Evolutionary conservation across 169 alveolate genomes (phyloP), one percentile per base, ranked within the genome.

Genomic region (Eimeria acervulina): DNA sequence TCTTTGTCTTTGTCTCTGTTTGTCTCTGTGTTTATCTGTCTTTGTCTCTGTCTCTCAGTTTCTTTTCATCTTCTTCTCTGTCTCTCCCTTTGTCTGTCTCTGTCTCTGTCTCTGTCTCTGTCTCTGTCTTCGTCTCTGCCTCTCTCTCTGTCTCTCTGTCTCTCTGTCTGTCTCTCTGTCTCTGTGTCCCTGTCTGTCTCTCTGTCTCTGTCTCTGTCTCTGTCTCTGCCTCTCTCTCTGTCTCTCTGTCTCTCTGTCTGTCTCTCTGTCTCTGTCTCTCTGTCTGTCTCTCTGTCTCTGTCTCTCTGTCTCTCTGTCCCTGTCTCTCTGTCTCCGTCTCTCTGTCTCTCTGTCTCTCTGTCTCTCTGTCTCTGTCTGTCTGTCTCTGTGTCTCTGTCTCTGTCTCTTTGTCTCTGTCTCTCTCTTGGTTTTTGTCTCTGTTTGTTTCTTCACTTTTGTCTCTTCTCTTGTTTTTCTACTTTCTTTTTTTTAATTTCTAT

Each of bases 111-210:
- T 63, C 40, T 63, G 40, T 63, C 76, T 21, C 76, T 63, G 28
- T 63, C 36, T 63, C 40, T 63, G 28, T 47, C 55, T 47, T 5
- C 12, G 55, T 47, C 55, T 63, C 76, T 63, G 5, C 36, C 76
- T 63, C 36, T 28, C 31, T 63, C 76, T 21, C 36, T 63, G 76
- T 63, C 40, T 63, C 36, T 28, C 76, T 63, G 76, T 63, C 76
- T 63, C 40, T 63, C 76, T 63, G n/a, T n/a, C n/a, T n/a, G n/a
- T 63, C 36, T 63, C 36, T 63, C 76, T 63, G 76, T 63, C 76
- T 63, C 76, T 63, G 28, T 63, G n/a, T n/a, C n/a, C n/a, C n/a
- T n/a, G n/a, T n/a, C n/a, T n/a, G n/a, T n/a, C n/a, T n/a, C n/a
- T n/a, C 76, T 63, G 76, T 63, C 76, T 63, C 76, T 63, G 76